phyloP scores from a whole-genome alignment of 495 filamentous ascomycete genomes.

The Xylaria castorea region DNA sequence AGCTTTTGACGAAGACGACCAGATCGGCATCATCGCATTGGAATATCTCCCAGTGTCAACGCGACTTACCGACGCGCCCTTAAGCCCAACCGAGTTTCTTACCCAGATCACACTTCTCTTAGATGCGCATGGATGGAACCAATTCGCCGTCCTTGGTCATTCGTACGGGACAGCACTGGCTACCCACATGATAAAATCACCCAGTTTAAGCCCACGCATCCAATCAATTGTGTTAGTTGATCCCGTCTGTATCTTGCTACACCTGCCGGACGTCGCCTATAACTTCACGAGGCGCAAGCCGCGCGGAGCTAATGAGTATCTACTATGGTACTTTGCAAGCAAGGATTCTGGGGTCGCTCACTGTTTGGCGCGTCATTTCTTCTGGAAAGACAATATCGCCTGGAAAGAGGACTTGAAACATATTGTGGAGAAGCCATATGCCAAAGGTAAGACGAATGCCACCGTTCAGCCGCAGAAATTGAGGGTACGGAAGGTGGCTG shows the following conservation, averaged over 20 bases:
- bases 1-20: constrained; percentile 41
- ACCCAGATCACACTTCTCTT: constrained; percentile 60
- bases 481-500: constrained; percentile 53
- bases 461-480: constrained; percentile 16
- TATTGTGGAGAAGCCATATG: constrained; percentile 23
- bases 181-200: constrained; percentile 64
- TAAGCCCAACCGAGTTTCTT: constrained; percentile 55
- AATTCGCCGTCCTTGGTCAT: constrained; percentile 62
- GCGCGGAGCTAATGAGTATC: constrained; percentile 64
- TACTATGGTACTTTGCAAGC: constrained; percentile 71
- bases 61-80: constrained; percentile 60
- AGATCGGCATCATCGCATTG: constrained; percentile 67
- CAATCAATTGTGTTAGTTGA: constrained; percentile 63
- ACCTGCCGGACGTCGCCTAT: constrained; percentile 73
- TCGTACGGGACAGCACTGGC: constrained; percentile 69
- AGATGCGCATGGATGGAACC: constrained; percentile 55
- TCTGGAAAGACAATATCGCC: constrained; percentile 71
- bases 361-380: constrained; percentile 66
- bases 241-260: constrained; percentile 69
- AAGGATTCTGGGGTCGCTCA: constrained; percentile 69
- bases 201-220: constrained; percentile 49
- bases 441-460: constrained; percentile 29
- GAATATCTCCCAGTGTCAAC: constrained; percentile 69
- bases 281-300: constrained; percentile 69
- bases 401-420: constrained; percentile 67